Evolutionary conservation across 139 green algal genomes (phyloP).

Genomic region (Chlorella sp.): DNA sequence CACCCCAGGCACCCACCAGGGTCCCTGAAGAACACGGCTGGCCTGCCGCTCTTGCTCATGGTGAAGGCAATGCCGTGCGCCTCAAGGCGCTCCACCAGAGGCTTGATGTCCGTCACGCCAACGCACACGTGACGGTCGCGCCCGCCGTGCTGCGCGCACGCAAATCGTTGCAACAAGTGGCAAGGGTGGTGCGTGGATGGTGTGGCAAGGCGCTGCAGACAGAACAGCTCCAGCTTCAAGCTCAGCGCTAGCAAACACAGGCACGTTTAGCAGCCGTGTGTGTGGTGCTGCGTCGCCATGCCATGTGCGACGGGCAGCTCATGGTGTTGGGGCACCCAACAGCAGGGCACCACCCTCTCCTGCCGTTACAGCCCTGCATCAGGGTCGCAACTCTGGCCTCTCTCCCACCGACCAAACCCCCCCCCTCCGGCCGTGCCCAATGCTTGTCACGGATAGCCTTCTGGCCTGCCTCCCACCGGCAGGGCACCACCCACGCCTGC

Average conservation of each 20-base stretch:
- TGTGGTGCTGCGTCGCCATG: too few species aligned
- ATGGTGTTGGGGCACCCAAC: neutral
- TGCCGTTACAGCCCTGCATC: too few species aligned
- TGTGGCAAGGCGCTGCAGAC: neutral
- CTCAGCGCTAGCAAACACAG: neutral
- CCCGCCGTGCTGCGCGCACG: conserved; percentile 59
- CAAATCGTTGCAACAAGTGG: neutral
- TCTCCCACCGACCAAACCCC: too few species aligned
- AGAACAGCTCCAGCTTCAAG: neutral
- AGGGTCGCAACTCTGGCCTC: too few species aligned
- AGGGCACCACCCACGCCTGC: neutral
- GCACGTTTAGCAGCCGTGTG: too few species aligned
- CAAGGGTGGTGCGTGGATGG: neutral
- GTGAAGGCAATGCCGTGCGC: conserved; percentile 62
- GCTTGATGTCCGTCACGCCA: conserved; percentile 54
- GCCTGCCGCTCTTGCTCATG: conserved; percentile 61
- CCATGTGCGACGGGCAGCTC: neutral
- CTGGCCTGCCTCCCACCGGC: too few species aligned
- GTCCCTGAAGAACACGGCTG: conserved; percentile 88
- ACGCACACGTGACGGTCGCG: conserved; percentile 83
- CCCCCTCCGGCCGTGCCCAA: too few species aligned
- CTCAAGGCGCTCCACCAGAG: conserved; percentile 59
- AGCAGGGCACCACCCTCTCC: too few species aligned
- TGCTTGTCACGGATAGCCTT: too few species aligned
- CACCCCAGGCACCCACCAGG: conserved; percentile 44